Base-by-base conservation (phyloP, 2,329 filamentous ascomycete genomes). In the Fusarium devonianum region DNA sequence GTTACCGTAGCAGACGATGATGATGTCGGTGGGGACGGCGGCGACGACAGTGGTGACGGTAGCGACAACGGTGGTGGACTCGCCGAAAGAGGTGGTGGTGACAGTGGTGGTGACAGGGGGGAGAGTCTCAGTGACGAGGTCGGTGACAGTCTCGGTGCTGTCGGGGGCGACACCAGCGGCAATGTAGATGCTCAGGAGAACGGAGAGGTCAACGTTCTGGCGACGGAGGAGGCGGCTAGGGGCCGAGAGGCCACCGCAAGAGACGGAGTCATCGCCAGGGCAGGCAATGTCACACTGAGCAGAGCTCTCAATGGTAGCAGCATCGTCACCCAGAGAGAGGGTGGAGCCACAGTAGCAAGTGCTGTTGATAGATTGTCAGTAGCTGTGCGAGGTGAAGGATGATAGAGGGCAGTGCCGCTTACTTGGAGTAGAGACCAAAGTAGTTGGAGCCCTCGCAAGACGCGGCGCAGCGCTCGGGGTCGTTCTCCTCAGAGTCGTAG, bases 331-430 rank as follows among this genome's bases (percentile, higher is more conserved):
- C n/a, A n/a, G n/a, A n/a, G n/a, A n/a, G n/a, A 69, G 30, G 1
- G 6, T 10, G 1, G 28, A 39, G 7, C 65, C 67, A 35, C 70
- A 72, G 62, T 67, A 68, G 55, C 70, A 72, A 42, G 64, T 57
- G 37, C 66, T 69, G 7, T 8, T 4, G 16, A 11, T 10, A 14
- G 4, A n/a, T n/a, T 9, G 46, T 59, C 16, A 60, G 49, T 30
- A 16, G 13, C 9, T 21, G 5, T 3, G 2, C 6, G 10, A 2
- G 19, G n/a, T 21, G 8, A 9, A 3, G 2, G n/a, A n/a, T 10
- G 25, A 10, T 22, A 53, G n/a, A n/a, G n/a, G n/a, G 7, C 3
- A 5, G 10, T n/a, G 8, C 11, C n/a, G 23, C 62, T 65, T 23
- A 66, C 64, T 49, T 58, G 35, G 41, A 52, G 36, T 59, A 61